phyloP scores from a whole-genome alignment of 75 land plant species.

The Pinus albicaulis region DNA sequence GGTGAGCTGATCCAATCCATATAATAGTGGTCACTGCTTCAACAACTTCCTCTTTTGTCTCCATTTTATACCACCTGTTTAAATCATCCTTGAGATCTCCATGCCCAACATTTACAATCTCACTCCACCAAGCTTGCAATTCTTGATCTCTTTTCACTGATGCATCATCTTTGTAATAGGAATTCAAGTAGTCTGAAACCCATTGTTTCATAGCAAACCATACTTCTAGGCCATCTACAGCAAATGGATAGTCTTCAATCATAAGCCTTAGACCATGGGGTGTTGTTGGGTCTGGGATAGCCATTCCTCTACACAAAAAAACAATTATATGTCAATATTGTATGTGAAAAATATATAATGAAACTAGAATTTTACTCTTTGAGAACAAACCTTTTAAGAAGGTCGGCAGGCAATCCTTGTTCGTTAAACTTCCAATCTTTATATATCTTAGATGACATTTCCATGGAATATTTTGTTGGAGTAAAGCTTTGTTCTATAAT shows the following conservation, averaged over 20 bases:
- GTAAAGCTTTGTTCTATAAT: conserved; percentile 77
- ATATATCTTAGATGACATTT: conserved; percentile 67
- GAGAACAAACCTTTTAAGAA: conserved; percentile 32
- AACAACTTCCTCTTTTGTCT: conserved; percentile 20
- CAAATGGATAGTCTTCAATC: conserved; percentile 60
- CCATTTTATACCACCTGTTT: conserved; percentile 43
- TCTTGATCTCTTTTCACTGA: conserved; percentile 32
- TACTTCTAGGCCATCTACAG: conserved; percentile 49
- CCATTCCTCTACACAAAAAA: conserved; percentile 49
- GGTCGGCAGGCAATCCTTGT: conserved; percentile 77
- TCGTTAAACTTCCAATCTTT: conserved; percentile 68
- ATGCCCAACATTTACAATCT: conserved; percentile 41
- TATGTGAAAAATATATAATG: too few species aligned
- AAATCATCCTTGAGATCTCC: conserved; percentile 39
- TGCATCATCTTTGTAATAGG: conserved; percentile 33
- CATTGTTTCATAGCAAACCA: conserved; percentile 45
- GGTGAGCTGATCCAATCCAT: conserved; percentile 34
- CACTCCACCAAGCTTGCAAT: conserved; percentile 56
- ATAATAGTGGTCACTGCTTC: conserved; percentile 36
- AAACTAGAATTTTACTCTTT: too few species aligned
- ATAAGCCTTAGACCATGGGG: conserved; percentile 42
- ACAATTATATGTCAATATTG: too few species aligned
- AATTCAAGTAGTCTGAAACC: conserved; percentile 40
- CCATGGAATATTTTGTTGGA: conserved; percentile 55
- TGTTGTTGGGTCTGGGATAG: conserved; percentile 30